Conservation (phyloP, 2,329 filamentous ascomycete species). For the Neofusicoccum sp. region DNA sequence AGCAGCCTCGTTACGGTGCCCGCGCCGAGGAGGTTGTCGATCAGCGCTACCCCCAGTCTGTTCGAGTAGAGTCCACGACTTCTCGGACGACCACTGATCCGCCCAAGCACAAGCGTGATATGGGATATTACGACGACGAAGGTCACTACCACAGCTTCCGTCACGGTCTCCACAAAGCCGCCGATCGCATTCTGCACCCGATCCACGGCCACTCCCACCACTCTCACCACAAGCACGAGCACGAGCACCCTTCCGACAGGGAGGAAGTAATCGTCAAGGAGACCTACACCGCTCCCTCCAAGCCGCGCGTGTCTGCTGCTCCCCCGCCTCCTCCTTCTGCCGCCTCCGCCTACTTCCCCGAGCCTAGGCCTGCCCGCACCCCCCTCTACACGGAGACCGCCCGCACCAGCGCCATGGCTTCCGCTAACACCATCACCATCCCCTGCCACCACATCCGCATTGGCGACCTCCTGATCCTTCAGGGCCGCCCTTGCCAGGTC, state of each 20-base stretch:
- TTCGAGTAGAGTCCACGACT: constrained; percentile 50
- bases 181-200: constrained; percentile 64
- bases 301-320: constrained; percentile 36
- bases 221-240: constrained; percentile 48
- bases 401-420: constrained; percentile 41
- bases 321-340: constrained; percentile 30
- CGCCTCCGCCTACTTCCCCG: constrained; percentile 20
- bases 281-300: constrained; percentile 31
- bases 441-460: constrained; percentile 99
- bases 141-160: constrained; percentile 73
- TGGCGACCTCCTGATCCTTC: constrained; percentile 96
- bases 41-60: constrained; percentile 44
- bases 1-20: constrained; percentile 32
- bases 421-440: constrained; percentile 91
- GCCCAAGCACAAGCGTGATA: constrained; percentile 57
- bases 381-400: not conserved
- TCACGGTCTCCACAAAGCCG: constrained; percentile 66
- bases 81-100: constrained; percentile 52
- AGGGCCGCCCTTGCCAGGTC: constrained; percentile 98
- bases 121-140: constrained; percentile 80
- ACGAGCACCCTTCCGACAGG: constrained; percentile 36
- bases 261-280: constrained; percentile 53
- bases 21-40: constrained; percentile 38
- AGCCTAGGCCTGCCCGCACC: constrained; percentile 26
- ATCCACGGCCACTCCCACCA: constrained; percentile 54